Percentiles rank a stretch among this genome's conserved stretches.
These are phyloP conservation scores for Fraxinus albicans DNA, from an alignment of 305 asterid genomes.

Conservation along the genomic window DNA sequence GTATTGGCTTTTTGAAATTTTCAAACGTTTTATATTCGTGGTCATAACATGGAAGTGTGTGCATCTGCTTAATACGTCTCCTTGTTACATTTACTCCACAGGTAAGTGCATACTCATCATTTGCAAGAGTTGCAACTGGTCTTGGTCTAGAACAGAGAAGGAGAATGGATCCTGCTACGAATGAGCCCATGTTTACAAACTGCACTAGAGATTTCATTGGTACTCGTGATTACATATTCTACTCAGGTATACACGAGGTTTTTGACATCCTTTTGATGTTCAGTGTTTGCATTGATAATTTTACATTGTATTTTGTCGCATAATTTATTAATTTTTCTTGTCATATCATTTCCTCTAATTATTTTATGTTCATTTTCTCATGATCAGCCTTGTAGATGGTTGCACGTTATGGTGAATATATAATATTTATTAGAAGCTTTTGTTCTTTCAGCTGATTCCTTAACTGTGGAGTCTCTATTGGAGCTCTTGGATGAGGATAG, in stretches of 20 bases:
- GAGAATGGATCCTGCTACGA: conserved; percentile 80
- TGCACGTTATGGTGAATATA: neutral
- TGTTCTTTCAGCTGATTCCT: conserved; percentile 69
- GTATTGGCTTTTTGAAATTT: conserved; percentile 32
- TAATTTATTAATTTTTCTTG: neutral
- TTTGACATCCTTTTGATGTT: neutral
- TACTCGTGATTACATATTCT: conserved; percentile 94
- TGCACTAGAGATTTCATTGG: conserved; percentile 90
- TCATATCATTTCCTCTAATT: neutral
- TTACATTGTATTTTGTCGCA: neutral
- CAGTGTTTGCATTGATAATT: neutral
- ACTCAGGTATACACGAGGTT: conserved; percentile 59
- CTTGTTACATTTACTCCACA: conserved; percentile 29
- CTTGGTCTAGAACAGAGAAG: conserved; percentile 78
- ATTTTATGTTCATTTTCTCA: neutral
- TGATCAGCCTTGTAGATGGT: neutral
- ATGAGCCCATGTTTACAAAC: conserved; percentile 88
- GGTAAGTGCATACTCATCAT: conserved; percentile 98
- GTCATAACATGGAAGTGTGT: conserved; percentile 6
- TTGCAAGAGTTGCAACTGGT: conserved; percentile 71
- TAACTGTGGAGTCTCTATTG: conserved; percentile 85
- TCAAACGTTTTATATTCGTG: neutral
- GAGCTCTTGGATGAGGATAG: conserved; percentile 96
- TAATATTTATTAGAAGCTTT: neutral
- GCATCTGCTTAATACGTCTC: conserved; percentile 7